Percentiles rank a stretch among this genome's conserved stretches.
Conservation (phyloP, 2,329 filamentous ascomycete species). For the Myrmaecium sp. region DNA sequence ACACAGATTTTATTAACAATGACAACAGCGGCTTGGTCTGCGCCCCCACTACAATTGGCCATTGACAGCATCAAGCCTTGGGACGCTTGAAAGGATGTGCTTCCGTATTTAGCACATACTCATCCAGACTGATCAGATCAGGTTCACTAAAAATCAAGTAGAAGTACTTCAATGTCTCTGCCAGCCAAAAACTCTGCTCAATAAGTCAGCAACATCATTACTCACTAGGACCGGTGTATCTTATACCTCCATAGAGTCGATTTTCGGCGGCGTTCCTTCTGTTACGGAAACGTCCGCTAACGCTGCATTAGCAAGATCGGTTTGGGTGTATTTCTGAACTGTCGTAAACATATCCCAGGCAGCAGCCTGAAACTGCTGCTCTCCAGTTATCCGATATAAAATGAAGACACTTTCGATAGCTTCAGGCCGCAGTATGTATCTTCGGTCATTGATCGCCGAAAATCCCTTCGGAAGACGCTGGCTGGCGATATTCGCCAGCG, state of each 20-base stretch:
- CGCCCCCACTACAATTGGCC: too few species aligned
- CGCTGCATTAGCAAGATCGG: conserved; percentile 28
- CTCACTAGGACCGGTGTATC: background rate
- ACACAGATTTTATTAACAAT: too few species aligned
- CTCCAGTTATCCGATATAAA: conserved; percentile 42
- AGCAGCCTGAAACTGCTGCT: conserved; percentile 26
- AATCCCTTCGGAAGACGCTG: conserved; percentile 27
- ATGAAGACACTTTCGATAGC: conserved; percentile 46
- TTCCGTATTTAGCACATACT: conserved; percentile 31
- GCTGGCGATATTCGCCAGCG: too few species aligned
- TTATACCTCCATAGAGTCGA: conserved; percentile 28
- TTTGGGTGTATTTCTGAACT: conserved; percentile 25
- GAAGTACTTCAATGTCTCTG: conserved; percentile 34
- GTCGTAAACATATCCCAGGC: conserved; percentile 35
- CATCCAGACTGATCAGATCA: conserved; percentile 25
- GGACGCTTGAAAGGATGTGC: conserved; percentile 27
- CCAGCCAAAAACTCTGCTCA: conserved; percentile 29
- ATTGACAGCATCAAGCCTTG: too few species aligned
- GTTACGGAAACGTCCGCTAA: conserved; percentile 24
- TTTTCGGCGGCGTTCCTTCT: conserved; percentile 16
- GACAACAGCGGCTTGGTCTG: too few species aligned
- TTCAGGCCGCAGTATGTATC: conserved; percentile 35
- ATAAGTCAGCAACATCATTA: conserved; percentile 6
- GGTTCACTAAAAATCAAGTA: conserved; percentile 30
- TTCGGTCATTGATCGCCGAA: conserved; percentile 23